Conservation (phyloP, 1,284 basidiomycete genomes). For the Sanghuangporus baumii region DNA sequence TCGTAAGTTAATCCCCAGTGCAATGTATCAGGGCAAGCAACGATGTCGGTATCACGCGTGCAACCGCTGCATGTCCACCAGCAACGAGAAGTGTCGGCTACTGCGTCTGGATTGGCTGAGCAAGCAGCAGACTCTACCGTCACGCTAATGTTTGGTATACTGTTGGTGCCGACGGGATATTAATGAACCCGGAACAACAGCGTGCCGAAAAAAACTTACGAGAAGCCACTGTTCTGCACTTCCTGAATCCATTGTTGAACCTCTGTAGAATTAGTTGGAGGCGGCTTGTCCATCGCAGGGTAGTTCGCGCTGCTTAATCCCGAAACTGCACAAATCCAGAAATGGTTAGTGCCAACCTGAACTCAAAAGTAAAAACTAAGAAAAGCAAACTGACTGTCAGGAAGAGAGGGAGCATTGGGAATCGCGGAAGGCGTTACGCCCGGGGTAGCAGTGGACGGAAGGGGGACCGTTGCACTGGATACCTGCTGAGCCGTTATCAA, state of each 20-base stretch:
- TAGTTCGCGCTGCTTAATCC: conserved; percentile 43
- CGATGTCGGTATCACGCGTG: conserved; percentile 62
- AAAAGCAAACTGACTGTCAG: conserved; percentile 23
- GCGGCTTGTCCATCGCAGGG: conserved; percentile 62
- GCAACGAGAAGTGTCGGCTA: conserved; percentile 50
- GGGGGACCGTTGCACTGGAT: conserved; percentile 34
- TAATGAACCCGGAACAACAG: neutral
- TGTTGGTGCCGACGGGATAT: neutral
- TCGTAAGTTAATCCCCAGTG: conserved; percentile 73
- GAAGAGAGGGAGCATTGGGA: conserved; percentile 32
- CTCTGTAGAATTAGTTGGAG: conserved; percentile 61
- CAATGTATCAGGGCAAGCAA: conserved; percentile 63
- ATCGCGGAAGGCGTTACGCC: conserved; percentile 29
- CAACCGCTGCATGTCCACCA: conserved; percentile 90
- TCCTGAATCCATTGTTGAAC: conserved; percentile 72
- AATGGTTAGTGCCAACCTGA: neutral
- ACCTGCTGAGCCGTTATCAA: conserved; percentile 37
- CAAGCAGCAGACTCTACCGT: conserved; percentile 55
- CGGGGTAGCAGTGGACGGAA: conserved; percentile 30
- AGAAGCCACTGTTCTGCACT: conserved; percentile 47
- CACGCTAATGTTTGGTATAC: conserved; percentile 46
- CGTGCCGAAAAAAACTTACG: conserved; percentile 3
- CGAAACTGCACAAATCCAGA: conserved; percentile 19
- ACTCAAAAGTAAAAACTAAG: neutral
- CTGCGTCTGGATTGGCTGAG: conserved; percentile 52